A percentile compares a stretch with the other conserved stretches of the same genome.
phyloP scores from a whole-genome alignment of 768 basidiomycete species.

The Fomitopsis pulvina region DNA sequence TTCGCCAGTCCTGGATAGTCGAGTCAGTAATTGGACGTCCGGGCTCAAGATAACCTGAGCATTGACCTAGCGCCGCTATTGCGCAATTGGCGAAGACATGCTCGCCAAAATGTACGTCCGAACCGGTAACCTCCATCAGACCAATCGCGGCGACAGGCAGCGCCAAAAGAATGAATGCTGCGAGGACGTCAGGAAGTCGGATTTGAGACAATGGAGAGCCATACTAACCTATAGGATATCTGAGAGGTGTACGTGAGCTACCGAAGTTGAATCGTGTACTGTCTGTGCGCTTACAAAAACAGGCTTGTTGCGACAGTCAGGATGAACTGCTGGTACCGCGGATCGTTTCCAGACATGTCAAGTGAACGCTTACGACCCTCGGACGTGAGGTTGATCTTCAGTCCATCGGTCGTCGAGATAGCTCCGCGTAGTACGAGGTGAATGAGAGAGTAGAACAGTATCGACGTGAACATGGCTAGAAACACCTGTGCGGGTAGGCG shows the following conservation, averaged over 20 bases:
- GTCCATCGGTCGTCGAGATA: slow-evolving; percentile 41
- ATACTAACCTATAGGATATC: slow-evolving; percentile 54
- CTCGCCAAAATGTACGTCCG: slow-evolving; percentile 36
- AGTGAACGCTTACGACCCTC: slow-evolving; percentile 35
- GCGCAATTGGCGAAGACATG: slow-evolving; percentile 45
- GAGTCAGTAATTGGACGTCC: no score
- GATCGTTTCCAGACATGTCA: slow-evolving; percentile 8
- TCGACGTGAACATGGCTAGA: slow-evolving; percentile 47
- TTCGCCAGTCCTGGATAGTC: slow-evolving; percentile 48
- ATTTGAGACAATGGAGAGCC: neutral
- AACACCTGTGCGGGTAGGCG: slow-evolving; percentile 39
- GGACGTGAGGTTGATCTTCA: slow-evolving; percentile 43
- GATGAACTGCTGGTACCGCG: slow-evolving; percentile 57
- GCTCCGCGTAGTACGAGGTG: slow-evolving; percentile 59
- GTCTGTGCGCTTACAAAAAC: slow-evolving; percentile 49
- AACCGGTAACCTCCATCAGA: slow-evolving; percentile 42
- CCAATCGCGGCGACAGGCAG: slow-evolving; percentile 52
- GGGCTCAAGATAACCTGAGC: neutral
- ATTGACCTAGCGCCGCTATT: slow-evolving; percentile 49
- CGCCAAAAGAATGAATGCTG: slow-evolving; percentile 55
- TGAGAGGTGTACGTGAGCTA: slow-evolving; percentile 19
- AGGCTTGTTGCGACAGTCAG: slow-evolving; percentile 57
- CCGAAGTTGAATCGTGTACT: neutral
- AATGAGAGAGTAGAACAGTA: slow-evolving; percentile 50
- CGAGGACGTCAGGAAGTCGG: neutral